Conservation (phyloP, 225 moss, liverwort and hornwort species). For the Neckera pumila region DNA sequence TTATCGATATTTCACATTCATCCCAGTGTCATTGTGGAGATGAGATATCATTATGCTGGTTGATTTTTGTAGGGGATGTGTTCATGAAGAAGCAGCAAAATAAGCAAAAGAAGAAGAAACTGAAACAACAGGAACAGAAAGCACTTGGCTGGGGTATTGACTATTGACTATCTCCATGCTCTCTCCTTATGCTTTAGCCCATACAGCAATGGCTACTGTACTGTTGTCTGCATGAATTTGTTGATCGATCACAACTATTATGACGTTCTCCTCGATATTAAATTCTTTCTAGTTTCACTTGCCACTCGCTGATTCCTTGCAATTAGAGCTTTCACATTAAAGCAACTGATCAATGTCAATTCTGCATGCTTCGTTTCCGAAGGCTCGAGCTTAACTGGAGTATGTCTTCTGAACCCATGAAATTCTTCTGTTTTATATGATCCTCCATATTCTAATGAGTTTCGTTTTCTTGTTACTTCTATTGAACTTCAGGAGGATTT, state of each 20-base stretch:
- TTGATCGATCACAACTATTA: not conserved
- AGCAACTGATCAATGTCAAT: not conserved
- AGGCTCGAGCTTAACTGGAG: not conserved
- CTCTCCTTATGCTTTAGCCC: not conserved
- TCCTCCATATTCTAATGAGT: not conserved
- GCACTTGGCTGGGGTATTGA: constrained; percentile 94
- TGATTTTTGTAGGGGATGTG: constrained; percentile 60
- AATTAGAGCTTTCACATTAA: not conserved
- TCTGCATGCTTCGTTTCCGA: not conserved
- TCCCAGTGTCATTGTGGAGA: not conserved
- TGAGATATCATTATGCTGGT: not conserved
- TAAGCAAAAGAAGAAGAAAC: constrained; percentile 96
- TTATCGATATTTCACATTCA: not conserved
- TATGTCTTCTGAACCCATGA: not conserved
- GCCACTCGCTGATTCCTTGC: not conserved
- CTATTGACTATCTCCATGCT: not conserved
- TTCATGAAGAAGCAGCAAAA: constrained; percentile 95
- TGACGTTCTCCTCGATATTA: not conserved
- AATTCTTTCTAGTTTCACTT: not conserved
- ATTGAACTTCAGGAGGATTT: constrained; percentile 64
- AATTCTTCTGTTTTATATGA: not conserved
- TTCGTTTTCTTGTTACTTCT: not conserved
- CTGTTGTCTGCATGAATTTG: not conserved
- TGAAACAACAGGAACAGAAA: constrained; percentile 87
- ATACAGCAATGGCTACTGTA: not conserved